phyloP scores from a whole-genome alignment of 176 grass and related monocot species.

The Lolium rigidum region DNA sequence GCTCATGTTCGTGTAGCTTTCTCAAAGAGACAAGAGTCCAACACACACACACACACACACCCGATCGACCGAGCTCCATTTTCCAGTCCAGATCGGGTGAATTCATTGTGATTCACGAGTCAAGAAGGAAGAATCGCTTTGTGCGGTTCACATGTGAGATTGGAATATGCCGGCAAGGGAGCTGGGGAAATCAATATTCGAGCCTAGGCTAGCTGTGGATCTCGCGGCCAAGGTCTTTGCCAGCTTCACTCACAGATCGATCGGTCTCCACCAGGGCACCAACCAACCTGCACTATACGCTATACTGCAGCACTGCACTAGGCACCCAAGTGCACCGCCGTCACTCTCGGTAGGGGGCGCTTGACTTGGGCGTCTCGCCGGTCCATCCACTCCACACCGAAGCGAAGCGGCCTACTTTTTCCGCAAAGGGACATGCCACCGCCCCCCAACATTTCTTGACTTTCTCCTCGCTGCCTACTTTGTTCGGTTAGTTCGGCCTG shows the following conservation, averaged over 20 bases:
- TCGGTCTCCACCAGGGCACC: background rate
- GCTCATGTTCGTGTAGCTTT: background rate
- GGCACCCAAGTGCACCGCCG: background rate
- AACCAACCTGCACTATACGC: background rate
- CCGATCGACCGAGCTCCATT: background rate
- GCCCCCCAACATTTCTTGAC: too few relatives aligned
- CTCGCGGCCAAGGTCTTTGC: background rate
- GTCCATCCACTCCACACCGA: constrained; percentile 20
- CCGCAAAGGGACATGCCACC: constrained; percentile 12
- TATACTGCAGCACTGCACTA: background rate
- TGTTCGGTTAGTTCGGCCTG: constrained; percentile 20
- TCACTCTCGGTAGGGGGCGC: background rate
- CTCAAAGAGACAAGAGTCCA: background rate
- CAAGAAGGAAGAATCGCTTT: too few relatives aligned
- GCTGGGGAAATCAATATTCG: background rate
- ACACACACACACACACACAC: background rate
- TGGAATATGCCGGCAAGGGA: constrained; percentile 1
- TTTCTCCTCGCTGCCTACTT: background rate
- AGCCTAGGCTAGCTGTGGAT: background rate
- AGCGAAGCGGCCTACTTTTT: constrained; percentile 9
- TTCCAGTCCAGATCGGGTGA: background rate
- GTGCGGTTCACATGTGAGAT: constrained; percentile 3
- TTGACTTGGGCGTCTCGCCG: constrained; percentile 23
- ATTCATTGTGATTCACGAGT: too few relatives aligned
- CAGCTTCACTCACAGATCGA: background rate